Evolutionary conservation across 2,329 filamentous ascomycete genomes (phyloP), one percentile per base, ranked within the genome.

Genomic region (Monosporascus sp.): DNA sequence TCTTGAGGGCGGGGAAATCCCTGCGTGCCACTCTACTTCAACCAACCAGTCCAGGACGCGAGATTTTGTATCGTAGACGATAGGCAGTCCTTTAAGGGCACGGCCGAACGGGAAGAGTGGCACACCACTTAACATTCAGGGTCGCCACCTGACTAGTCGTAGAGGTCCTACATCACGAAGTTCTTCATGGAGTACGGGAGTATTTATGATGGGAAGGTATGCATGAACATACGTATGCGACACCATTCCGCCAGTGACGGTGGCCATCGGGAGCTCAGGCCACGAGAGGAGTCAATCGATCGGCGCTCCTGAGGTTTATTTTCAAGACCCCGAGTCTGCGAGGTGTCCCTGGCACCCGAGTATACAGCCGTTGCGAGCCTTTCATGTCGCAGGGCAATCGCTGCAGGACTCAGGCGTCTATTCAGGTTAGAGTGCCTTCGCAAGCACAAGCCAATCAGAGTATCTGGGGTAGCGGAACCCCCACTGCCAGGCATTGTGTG

Each of bases 1-100:
- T 60, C 52, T 47, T 45, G 57, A 60, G 61, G 63, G 61, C 59
- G 63, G 62, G 63, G 63, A 56, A 60, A 58, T 58, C 63, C 52
- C 58, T 63, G 62, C 58, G 58, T 61, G 59, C 56, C 49, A 55
- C 53, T 52, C 51, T 50, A 46, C 52, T 48, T 52, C 52, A 53
- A 56, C 50, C 54, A 60, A 60, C 50, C 55, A 55, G 59, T 49
- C 38, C 55, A 59, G 54, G 49, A 50, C 48, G 54, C 51, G 53
- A 56, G 52, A 53, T 49, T 60, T 60, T 58, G 52, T 52, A 56
- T 51, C 48, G 51, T 53, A 50, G 41, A 18, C 41, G 35, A 35
- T 14, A 11, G 4, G 31, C 4, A 1, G 41, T 3, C 20, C 2
- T 39, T 41, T 18, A 20, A 31, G 43, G 43, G 1, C 24, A 25